Evolutionary conservation across 1,284 basidiomycete genomes (phyloP), one percentile per base, ranked within the genome.

Genomic region (Ceratobasidium sp.): DNA sequence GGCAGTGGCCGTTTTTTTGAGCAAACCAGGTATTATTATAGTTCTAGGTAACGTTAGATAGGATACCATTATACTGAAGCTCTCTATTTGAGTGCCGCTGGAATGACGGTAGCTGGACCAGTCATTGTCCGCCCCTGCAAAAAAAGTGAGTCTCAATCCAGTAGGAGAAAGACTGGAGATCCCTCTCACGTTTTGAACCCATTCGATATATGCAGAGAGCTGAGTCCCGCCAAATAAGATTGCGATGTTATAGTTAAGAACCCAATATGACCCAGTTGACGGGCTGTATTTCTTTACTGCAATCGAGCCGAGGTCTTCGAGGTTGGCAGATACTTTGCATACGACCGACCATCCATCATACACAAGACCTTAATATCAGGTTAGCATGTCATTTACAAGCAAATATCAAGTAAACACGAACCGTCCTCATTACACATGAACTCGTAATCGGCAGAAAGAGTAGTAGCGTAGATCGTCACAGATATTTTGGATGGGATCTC

Each of bases 131-230:
- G 13, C 16, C 56, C 56, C 56, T 59, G 14, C 7, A 8, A 24
- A 54, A n/a, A 59, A 1, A 4, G 56, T 59, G 14, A 46, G 19
- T 13, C 14, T 46, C 43, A 13, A 16, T 16, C 31, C 31, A 2
- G 3, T 6, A 34, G 31, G 31, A 34, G 31, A 34, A 34, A 34
- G 6, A 2, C 31, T 6, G 2, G 31, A 34, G 2, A 34, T 34
- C 31, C 6, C 3, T 34, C 43, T 51, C 22, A 63, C 61, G 6
- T 48, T n/a, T 27, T 63, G 37, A 27, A 39, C 19, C 61, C 61
- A 63, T 63, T 63, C 61, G 14, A 63, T 27, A n/a, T 22, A 46
- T 16, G 61, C 61, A 31, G 34, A 27, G 37, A 63, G 39, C 19
- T 63, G 34, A 8, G 61, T 63, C 14, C 61, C 61, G 5, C 61